Percentiles rank a stretch among this genome's conserved stretches.
phyloP scores from a whole-genome alignment of 2,329 filamentous ascomycete genomes.

The Huntiella savannae region DNA sequence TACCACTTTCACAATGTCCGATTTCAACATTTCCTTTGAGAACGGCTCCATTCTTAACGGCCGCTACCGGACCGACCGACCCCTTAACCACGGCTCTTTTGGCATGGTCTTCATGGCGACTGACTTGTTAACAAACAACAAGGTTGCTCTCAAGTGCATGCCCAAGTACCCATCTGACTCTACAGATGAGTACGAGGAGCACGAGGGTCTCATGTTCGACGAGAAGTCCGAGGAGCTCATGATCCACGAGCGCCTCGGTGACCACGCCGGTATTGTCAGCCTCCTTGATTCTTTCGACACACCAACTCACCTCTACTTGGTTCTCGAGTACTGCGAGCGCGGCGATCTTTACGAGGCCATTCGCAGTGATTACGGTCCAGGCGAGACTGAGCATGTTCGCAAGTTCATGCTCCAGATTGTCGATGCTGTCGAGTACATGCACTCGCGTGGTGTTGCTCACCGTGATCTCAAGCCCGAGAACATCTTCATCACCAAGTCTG shows the following conservation, averaged over 20 bases:
- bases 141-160: conserved; percentile 90
- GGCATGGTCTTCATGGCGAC: conserved; percentile 94
- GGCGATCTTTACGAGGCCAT: conserved; percentile 97
- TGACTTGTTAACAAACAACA: conserved; percentile 55
- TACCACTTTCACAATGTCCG: conserved; percentile 41
- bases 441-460: conserved; percentile 80
- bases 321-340: conserved; percentile 86
- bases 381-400: conserved; percentile 91
- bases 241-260: conserved; percentile 60
- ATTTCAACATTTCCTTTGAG: conserved; percentile 66
- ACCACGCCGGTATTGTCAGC: conserved; percentile 86
- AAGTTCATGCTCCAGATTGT: conserved; percentile 94
- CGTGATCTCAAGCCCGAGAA: conserved; percentile 99
- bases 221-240: conserved; percentile 42
- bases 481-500: conserved; percentile 77
- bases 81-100: conserved; percentile 95
- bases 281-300: conserved; percentile 84
- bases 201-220: conserved; percentile 2
- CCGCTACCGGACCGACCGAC: conserved; percentile 78
- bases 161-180: conserved; percentile 53
- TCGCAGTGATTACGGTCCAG: conserved; percentile 64
- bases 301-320: conserved; percentile 71
- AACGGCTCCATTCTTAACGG: conserved; percentile 66
- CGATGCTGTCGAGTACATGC: conserved; percentile 75
- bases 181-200: conserved; percentile 31